A percentile compares a stretch with the other conserved stretches of the same genome.
phyloP scores from a whole-genome alignment of 208 protist species.

The Vickermania spadyakhi region DNA sequence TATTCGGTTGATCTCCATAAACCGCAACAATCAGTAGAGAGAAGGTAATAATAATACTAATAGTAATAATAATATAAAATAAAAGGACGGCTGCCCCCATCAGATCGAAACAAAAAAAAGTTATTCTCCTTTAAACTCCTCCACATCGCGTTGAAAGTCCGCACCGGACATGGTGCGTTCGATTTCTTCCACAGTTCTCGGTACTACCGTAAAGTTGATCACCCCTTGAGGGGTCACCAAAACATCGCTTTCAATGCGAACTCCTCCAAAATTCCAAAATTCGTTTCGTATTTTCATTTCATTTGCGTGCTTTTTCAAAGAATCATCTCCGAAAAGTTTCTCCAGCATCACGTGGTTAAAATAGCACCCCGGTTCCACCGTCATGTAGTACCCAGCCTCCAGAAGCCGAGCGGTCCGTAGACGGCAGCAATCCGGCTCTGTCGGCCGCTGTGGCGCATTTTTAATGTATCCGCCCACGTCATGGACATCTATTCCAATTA shows the following conservation, averaged over 20 bases:
- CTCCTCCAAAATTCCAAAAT: constrained; percentile 91
- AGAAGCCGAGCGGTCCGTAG: constrained; percentile 87
- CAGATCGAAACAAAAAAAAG: no score
- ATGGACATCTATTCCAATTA: constrained; percentile 93
- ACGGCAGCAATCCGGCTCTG: constrained; percentile 69
- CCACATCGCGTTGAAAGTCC: constrained; percentile 44
- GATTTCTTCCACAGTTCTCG: constrained; percentile 81
- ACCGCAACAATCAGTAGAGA: constrained; percentile 5
- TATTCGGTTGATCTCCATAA: no score
- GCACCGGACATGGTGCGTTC: constrained; percentile 74
- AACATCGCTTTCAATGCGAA: constrained; percentile 98
- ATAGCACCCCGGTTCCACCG: constrained; percentile 96
- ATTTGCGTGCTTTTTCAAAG: constrained; percentile 80
- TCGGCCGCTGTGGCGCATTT: constrained; percentile 43
- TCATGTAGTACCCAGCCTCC: constrained; percentile 92
- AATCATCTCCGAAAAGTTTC: constrained; percentile 57
- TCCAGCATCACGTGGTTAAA: constrained; percentile 84
- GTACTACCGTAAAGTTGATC: constrained; percentile 78
- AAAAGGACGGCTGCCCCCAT: no score
- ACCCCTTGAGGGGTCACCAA: constrained; percentile 89
- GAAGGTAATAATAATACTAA: background rate
- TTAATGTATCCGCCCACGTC: constrained; percentile 95
- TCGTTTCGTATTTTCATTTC: constrained; percentile 57
- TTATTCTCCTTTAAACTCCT: constrained; percentile 55
- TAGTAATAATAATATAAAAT: background rate